Base-by-base conservation (phyloP, 495 filamentous ascomycete genomes). In the Hyaloscypha variabilis region DNA sequence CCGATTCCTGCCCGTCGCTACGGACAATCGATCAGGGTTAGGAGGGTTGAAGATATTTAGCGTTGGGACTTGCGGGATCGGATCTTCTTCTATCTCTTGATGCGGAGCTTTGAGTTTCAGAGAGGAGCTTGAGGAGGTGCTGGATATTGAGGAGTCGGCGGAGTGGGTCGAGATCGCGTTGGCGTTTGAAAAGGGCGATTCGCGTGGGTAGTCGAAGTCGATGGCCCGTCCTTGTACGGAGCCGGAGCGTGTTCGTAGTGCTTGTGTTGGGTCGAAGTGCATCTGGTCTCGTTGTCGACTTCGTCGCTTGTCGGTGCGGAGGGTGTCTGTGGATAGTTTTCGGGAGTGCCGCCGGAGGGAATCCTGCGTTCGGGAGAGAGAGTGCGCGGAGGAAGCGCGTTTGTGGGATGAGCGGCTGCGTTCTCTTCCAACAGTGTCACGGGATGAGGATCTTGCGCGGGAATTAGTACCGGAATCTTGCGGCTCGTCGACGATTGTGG, bases 151-250 rank as follows among this genome's bases (percentile, higher is more conserved):
- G 1, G 62, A 69, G 58, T 2, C 30, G 4, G 25, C 24, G 1
- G 63, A 66, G 54, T 66, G 63, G 17, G 17, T 50, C 3, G 54
- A 34, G 23, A 58, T 58, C 4, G 64, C 62, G 26, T 65, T 56
- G 3, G 63, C 54, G 26, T 65, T 65, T 8, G 64, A 65, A 36
- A 72, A 72, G 4, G 69, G 69, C 11, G 63, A 67, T 46, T 67
- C 60, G 14, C 60, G 66, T 10, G 69, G 65, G 46, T 62, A 25
- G 57, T 69, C 60, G 56, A 69, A 71, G 39, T 71, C 69, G 30
- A 71, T 57, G 24, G 36, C 54, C 14, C 59, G 52, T 1, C 69
- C 69, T 60, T 68, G 59, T 1, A 71, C 29, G n/a, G 64, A 66
- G 28, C 69, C 69, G 24, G 58, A 52, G 2, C 69, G 19, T 23